These are phyloP conservation scores for Colletotrichum cordylinicola DNA, from an alignment of 2,329 filamentous ascomycete species.

Conservation along the genomic window DNA sequence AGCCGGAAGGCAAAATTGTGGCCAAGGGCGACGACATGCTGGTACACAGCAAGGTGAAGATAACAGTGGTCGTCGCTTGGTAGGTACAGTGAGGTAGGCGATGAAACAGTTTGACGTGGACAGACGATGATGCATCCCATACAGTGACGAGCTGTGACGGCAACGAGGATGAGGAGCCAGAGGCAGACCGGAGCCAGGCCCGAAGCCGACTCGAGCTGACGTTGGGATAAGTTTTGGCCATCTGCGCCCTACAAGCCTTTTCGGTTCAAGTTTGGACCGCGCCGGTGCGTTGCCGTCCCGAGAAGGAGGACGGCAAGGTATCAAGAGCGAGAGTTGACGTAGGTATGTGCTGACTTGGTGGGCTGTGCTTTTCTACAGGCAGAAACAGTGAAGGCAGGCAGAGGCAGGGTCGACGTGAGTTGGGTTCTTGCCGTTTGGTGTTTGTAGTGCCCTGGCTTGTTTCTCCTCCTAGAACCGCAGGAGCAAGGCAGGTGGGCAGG, in stretches of 20 bases:
- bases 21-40: background rate
- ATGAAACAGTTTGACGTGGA: background rate
- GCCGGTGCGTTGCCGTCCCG: background rate
- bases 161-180: background rate
- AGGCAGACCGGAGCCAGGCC: background rate
- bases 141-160: background rate
- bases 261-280: slow-evolving; percentile 3
- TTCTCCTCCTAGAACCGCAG: background rate
- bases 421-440: background rate
- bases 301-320: too few species aligned
- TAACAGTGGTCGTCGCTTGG: background rate
- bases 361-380: background rate
- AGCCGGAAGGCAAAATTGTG: background rate
- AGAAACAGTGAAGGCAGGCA: background rate
- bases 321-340: too few species aligned
- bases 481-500: background rate
- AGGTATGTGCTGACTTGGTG: too few species aligned
- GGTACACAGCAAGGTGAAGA: background rate
- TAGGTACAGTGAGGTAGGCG: background rate
- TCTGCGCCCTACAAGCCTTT: background rate
- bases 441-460: background rate
- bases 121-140: slow-evolving; percentile 2
- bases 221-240: slow-evolving; percentile 10
- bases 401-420: background rate
- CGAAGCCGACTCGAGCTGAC: slow-evolving; percentile 5